Evolutionary conservation across 208 protist genomes (phyloP).

Genomic region (Polymyxa betae): DNA sequence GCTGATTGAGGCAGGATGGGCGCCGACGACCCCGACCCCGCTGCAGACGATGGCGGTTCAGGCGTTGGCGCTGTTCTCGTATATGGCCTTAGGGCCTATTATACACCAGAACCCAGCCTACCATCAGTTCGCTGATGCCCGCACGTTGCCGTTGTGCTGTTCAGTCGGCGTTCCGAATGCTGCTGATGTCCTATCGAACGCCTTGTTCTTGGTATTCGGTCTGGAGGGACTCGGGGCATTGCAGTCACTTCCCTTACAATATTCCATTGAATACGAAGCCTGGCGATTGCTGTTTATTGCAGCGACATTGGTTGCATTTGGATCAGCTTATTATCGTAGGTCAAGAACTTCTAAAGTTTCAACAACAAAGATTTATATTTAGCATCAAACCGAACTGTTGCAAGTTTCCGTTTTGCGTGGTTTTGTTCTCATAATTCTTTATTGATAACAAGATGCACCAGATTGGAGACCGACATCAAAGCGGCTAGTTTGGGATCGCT

Average conservation of each 20-base stretch:
- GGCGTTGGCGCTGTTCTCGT: neutral
- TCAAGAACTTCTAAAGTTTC: neutral
- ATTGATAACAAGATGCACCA: no score
- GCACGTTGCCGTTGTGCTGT: neutral
- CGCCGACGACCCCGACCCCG: no score
- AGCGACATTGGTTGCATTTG: neutral
- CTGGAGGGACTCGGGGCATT: neutral
- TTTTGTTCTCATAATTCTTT: no score
- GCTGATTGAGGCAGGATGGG: no score
- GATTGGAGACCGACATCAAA: neutral
- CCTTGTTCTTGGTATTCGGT: slow-evolving; percentile 23
- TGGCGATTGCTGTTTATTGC: neutral
- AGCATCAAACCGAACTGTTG: no score
- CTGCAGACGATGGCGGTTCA: neutral
- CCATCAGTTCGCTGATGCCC: neutral
- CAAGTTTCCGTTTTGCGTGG: no score
- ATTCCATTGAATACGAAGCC: neutral
- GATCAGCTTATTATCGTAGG: slow-evolving; percentile 21
- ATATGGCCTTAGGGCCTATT: neutral
- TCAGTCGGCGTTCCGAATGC: neutral
- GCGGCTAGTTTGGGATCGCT: slow-evolving; percentile 3
- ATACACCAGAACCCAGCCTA: slow-evolving; percentile 1
- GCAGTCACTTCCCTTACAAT: neutral
- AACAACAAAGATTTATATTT: neutral
- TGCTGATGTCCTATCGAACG: neutral